Evolutionary conservation across 2,329 filamentous ascomycete species (phyloP).

Genomic region (Exophiala viscosa): DNA sequence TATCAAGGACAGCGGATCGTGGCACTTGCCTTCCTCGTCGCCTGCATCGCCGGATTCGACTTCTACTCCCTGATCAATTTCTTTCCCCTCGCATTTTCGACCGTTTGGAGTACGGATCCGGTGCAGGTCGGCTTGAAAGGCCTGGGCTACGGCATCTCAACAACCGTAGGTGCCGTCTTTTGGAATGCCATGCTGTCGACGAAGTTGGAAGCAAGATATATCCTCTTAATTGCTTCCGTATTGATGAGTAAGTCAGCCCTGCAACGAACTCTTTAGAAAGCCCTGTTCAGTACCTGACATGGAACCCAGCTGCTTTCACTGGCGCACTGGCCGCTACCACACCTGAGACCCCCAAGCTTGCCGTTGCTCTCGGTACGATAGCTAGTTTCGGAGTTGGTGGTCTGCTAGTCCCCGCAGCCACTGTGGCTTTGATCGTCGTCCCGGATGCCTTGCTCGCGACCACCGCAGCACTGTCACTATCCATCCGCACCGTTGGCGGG

Average conservation of each 20-base stretch:
- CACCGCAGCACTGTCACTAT: constrained; percentile 63
- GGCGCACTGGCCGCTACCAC: constrained; percentile 52
- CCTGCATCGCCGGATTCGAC: constrained; percentile 50
- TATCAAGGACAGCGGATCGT: constrained; percentile 35
- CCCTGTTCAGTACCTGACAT: no score
- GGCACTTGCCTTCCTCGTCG: constrained; percentile 54
- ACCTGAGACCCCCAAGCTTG: constrained; percentile 49
- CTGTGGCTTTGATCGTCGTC: constrained; percentile 20
- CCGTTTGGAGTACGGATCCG: constrained; percentile 20
- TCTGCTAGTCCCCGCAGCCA: constrained; percentile 38
- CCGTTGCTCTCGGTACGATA: constrained; percentile 58
- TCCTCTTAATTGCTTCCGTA: constrained; percentile 11
- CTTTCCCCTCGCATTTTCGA: constrained; percentile 16
- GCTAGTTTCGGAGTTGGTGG: constrained; percentile 64
- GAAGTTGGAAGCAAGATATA: constrained; percentile 18
- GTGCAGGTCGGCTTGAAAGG: constrained; percentile 21
- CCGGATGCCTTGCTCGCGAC: constrained; percentile 67
- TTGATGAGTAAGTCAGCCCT: constrained; percentile 24
- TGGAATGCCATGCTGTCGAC: constrained; percentile 19
- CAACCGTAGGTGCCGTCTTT: constrained; percentile 21
- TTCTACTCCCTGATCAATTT: constrained; percentile 25
- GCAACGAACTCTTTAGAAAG: neutral
- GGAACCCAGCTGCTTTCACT: constrained; percentile 12
- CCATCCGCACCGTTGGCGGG: constrained; percentile 65
- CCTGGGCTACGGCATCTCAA: constrained; percentile 16